Evolutionary conservation across 2,329 filamentous ascomycete genomes (phyloP).

Genomic region (Clonostachys byssicola): DNA sequence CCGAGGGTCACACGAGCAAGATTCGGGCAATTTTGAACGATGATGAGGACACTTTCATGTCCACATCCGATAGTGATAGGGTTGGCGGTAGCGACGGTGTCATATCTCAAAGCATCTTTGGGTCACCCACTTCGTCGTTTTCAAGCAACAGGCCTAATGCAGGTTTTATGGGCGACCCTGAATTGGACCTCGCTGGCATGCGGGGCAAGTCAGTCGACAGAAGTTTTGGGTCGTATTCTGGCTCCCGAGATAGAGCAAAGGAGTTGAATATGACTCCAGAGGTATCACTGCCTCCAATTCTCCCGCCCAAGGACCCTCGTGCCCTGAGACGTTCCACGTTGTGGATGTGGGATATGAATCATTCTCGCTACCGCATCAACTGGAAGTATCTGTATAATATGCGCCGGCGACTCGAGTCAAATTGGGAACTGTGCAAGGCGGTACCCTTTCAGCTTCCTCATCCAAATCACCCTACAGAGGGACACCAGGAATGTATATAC

Average conservation of each 20-base stretch:
- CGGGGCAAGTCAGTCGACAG: constrained; percentile 23
- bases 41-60: constrained; percentile 46
- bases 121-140: constrained; percentile 22
- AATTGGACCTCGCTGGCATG: constrained; percentile 15
- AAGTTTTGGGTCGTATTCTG: constrained; percentile 13
- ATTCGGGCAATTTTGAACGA: constrained; percentile 47
- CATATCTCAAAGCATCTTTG: constrained; percentile 22
- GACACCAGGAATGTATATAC: constrained; percentile 91
- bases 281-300: constrained; percentile 19
- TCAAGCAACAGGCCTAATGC: constrained; percentile 16
- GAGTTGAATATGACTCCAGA: constrained; percentile 25
- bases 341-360: constrained; percentile 45
- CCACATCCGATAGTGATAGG: constrained; percentile 22
- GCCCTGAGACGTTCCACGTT: constrained; percentile 36
- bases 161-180: constrained; percentile 18
- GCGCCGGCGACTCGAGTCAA: constrained; percentile 77
- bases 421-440: constrained; percentile 83
- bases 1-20: constrained; percentile 49
- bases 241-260: constrained; percentile 27
- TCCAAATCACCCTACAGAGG: constrained; percentile 73
- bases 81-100: not conserved
- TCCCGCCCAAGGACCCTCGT: constrained; percentile 17
- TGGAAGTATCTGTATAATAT: constrained; percentile 94
- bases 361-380: constrained; percentile 63
- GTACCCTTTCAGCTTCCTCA: constrained; percentile 89